phyloP scores from a whole-genome alignment of 2,329 filamentous ascomycete genomes.

The Chrysoporthe austroafricana region DNA sequence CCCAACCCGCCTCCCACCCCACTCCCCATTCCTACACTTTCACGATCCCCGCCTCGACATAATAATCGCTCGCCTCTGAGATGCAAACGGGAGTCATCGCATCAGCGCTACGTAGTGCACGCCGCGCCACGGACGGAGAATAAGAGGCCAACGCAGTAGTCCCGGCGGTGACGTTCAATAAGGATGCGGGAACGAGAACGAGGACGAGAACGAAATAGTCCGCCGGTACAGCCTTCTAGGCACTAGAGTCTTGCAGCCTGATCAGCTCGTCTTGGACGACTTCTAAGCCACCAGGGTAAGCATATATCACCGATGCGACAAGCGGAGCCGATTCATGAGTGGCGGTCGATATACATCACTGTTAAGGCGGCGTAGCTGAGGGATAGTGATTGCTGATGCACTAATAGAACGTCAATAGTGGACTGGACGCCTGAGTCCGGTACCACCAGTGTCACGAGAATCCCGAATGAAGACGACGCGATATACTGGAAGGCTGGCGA shows the following conservation, averaged over 20 bases:
- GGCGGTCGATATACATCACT: constrained; percentile 3
- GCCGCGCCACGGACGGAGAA: background rate
- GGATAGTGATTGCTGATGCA: constrained; percentile 36
- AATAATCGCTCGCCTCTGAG: background rate
- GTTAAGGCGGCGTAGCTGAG: constrained; percentile 16
- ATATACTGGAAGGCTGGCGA: constrained; percentile 32
- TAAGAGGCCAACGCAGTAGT: background rate
- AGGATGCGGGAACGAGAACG: background rate
- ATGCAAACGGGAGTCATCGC: background rate
- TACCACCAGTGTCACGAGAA: constrained; percentile 32
- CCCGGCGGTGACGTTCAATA: background rate
- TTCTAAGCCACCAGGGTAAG: constrained; percentile 21
- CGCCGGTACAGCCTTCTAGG: too few species aligned
- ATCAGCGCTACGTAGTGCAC: background rate
- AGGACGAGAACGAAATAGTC: background rate
- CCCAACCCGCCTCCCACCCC: too few species aligned
- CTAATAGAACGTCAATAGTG: constrained; percentile 29
- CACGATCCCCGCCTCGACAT: background rate
- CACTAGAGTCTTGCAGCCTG: too few species aligned
- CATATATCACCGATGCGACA: background rate
- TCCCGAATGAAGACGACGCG: constrained; percentile 34
- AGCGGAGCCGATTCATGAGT: background rate
- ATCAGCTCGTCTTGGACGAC: too few species aligned
- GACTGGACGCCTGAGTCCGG: constrained; percentile 33
- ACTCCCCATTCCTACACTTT: background rate